These are phyloP conservation scores for Galerina marginata DNA, from an alignment of 768 basidiomycete genomes.

Conservation along the genomic window DNA sequence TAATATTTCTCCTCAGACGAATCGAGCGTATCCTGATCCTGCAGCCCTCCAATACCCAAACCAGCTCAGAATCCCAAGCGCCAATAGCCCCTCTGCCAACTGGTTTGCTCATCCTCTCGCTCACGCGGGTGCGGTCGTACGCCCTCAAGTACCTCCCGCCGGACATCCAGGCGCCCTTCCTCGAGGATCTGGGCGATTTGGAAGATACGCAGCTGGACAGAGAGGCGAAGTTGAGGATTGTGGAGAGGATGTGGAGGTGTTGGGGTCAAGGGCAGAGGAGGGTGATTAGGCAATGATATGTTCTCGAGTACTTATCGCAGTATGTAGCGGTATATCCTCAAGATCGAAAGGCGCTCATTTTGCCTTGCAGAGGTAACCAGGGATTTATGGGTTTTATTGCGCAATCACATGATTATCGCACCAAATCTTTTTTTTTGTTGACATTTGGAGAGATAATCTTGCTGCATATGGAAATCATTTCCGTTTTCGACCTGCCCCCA, in stretches of 20 bases:
- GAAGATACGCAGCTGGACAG: conserved; percentile 75
- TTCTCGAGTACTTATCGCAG: no score
- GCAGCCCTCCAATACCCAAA: conserved; percentile 7
- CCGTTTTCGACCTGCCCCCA: no score
- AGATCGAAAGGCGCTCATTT: no score
- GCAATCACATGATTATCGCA: no score
- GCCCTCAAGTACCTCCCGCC: conserved; percentile 38
- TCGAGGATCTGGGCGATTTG: conserved; percentile 84
- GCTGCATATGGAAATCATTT: no score
- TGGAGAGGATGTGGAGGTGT: conserved; percentile 88
- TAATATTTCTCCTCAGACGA: conserved; percentile 40
- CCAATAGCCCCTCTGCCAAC: conserved; percentile 62
- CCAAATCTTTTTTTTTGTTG: no score
- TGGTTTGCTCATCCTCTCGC: conserved; percentile 42
- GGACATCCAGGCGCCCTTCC: conserved; percentile 68
- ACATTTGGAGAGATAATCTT: no score
- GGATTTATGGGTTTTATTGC: no score
- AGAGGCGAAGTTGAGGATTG: conserved; percentile 75
- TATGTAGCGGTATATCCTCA: no score
- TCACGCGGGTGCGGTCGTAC: conserved; percentile 22
- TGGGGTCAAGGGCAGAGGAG: conserved; percentile 70
- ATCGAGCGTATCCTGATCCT: conserved; percentile 70
- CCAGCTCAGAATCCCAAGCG: conserved; percentile 24
- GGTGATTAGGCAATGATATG: conserved; percentile 49
- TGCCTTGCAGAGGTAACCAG: no score